Conservation (phyloP, 371 early-diverging fungal species). For the Conidiobolus coronatus region DNA sequence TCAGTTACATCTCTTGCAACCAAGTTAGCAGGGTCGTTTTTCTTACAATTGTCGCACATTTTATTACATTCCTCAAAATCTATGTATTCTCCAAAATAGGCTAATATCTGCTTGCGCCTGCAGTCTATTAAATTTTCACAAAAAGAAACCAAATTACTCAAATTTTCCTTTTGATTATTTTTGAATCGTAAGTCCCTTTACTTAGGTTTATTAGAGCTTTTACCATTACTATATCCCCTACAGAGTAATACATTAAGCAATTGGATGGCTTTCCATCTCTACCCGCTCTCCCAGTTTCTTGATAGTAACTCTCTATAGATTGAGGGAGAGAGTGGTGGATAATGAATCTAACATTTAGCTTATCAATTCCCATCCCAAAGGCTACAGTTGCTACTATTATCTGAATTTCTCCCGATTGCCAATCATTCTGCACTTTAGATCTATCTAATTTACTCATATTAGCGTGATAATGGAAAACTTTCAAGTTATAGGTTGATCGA, state of each 20-base stretch:
- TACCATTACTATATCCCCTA: slow-evolving; percentile 38
- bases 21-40: too few species aligned
- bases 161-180: slow-evolving; percentile 68
- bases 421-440: slow-evolving; percentile 51
- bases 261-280: slow-evolving; percentile 78
- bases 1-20: too few species aligned
- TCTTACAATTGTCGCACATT: slow-evolving; percentile 88
- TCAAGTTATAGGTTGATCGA: slow-evolving; percentile 17
- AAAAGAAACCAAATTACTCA: slow-evolving; percentile 76
- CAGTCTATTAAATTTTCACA: slow-evolving; percentile 93
- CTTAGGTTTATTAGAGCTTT: slow-evolving; percentile 65
- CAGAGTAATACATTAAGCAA: slow-evolving; percentile 79
- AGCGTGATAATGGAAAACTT: slow-evolving; percentile 78
- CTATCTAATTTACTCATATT: slow-evolving; percentile 62
- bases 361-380: slow-evolving; percentile 99
- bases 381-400: slow-evolving; percentile 98
- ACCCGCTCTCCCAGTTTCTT: slow-evolving; percentile 98
- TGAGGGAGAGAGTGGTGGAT: slow-evolving; percentile 92
- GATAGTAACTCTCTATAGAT: slow-evolving; percentile 97
- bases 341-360: slow-evolving; percentile 96
- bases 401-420: slow-evolving; percentile 55
- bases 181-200: slow-evolving; percentile 63
- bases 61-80: slow-evolving; percentile 33
- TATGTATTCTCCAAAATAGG: slow-evolving; percentile 91
- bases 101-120: slow-evolving; percentile 76